These are phyloP conservation scores for Solanum commersonii DNA, from an alignment of 257 asterid species.

Conservation along the genomic window DNA sequence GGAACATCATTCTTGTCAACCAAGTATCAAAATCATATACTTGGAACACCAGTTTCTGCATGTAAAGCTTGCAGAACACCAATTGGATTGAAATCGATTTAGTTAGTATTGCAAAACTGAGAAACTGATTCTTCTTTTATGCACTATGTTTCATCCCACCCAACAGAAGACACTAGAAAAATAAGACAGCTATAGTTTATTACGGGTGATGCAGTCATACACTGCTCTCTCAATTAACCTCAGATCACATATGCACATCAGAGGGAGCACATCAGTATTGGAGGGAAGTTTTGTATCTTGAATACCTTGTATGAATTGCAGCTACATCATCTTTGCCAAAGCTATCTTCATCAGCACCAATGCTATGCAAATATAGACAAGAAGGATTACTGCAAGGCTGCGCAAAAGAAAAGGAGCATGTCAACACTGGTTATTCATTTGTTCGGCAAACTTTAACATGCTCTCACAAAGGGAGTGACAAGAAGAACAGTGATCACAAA, in stretches of 20 bases:
- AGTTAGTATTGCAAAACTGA: not conserved
- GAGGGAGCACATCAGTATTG: not conserved
- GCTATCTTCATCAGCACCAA: slow-evolving; percentile 95
- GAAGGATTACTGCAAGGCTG: slow-evolving; percentile 93
- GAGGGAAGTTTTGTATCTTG: not conserved
- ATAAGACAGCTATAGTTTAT: not conserved
- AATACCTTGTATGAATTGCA: slow-evolving; percentile 90
- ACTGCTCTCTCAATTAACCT: not conserved
- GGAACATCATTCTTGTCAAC: not conserved
- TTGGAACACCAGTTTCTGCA: not conserved
- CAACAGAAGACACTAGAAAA: not conserved
- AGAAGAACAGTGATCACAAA: not conserved
- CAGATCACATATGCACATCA: not conserved
- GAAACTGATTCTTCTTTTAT: not conserved
- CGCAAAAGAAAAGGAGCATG: slow-evolving; percentile 12
- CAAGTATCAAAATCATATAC: not conserved
- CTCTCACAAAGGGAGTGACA: not conserved
- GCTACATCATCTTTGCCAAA: slow-evolving; percentile 96
- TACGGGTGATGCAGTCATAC: not conserved
- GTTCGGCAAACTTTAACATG: not conserved
- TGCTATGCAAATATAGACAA: slow-evolving; percentile 84
- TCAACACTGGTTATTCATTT: slow-evolving; percentile 8
- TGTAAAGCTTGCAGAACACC: not conserved
- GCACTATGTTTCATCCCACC: not conserved
- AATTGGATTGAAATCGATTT: not conserved